Evolutionary conservation across 306 rosid species (phyloP).

Genomic region (Prunus fruticosa): DNA sequence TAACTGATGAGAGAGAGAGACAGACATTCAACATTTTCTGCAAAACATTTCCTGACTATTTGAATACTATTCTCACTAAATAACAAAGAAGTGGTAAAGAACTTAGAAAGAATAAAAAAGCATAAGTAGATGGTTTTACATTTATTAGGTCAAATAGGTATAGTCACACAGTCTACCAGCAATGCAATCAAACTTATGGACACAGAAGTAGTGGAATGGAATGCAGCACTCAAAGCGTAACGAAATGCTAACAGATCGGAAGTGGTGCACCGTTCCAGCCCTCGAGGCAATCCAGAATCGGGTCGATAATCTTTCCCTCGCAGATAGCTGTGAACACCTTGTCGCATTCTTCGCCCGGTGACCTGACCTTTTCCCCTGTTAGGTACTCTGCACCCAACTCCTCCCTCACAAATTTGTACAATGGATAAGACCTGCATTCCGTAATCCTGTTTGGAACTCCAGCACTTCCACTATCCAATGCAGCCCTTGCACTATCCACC

Average conservation of each 20-base stretch:
- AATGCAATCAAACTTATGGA: constrained; percentile 9
- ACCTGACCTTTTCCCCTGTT: constrained; percentile 57
- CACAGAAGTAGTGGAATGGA: neutral
- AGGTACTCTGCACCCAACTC: constrained; percentile 55
- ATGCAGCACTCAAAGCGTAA: neutral
- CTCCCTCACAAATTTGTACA: constrained; percentile 80
- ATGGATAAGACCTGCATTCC: constrained; percentile 78
- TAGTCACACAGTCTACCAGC: neutral
- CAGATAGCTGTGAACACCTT: constrained; percentile 71
- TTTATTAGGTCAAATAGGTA: constrained; percentile 7
- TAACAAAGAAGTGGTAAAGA: neutral
- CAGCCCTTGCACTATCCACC: constrained; percentile 57
- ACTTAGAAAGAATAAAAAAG: neutral
- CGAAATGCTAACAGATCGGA: constrained; percentile 50
- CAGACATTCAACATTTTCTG: neutral
- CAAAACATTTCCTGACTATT: neutral
- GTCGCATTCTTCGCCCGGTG: constrained; percentile 88
- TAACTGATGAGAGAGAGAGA: neutral
- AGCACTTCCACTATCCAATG: constrained; percentile 50
- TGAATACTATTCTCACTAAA: neutral
- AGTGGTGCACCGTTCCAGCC: constrained; percentile 91
- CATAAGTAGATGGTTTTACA: constrained; percentile 5
- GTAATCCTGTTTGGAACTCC: constrained; percentile 54
- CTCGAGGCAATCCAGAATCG: constrained; percentile 61
- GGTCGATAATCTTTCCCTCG: constrained; percentile 80